Conservation (phyloP, 768 basidiomycete species). For the Obba rivulosa region DNA sequence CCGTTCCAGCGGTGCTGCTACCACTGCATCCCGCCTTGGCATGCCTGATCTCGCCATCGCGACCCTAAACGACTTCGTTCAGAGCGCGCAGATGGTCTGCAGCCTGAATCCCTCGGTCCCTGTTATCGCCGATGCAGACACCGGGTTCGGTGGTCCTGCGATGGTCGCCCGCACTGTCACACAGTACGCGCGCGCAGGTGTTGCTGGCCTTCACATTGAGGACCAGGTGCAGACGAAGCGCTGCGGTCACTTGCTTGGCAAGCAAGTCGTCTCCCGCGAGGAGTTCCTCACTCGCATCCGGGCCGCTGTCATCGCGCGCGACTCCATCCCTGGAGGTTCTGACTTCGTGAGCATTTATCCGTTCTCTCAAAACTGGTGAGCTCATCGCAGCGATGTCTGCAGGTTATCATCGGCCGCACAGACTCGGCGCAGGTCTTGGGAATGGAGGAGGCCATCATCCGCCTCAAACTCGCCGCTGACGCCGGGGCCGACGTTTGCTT, state of each 20-base stretch:
- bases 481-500: conserved; percentile 79
- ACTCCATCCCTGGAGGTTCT: conserved; percentile 67
- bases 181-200: conserved; percentile 64
- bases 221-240: conserved; percentile 82
- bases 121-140: conserved; percentile 78
- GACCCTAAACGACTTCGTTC: conserved; percentile 72
- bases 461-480: conserved; percentile 65
- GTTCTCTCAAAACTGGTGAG: neutral
- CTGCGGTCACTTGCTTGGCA: conserved; percentile 75
- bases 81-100: conserved; percentile 69
- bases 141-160: conserved; percentile 72
- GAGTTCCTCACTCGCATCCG: conserved; percentile 71
- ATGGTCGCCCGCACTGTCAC: conserved; percentile 73
- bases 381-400: neutral
- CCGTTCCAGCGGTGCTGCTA: conserved; percentile 58
- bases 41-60: conserved; percentile 79
- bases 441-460: conserved; percentile 67
- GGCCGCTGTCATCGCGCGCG: conserved; percentile 72
- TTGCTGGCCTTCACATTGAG: conserved; percentile 75
- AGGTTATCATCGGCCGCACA: conserved; percentile 73
- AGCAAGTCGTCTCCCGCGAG: conserved; percentile 76
- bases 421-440: conserved; percentile 76
- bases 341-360: conserved; percentile 51
- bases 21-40: conserved; percentile 73
- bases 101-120: conserved; percentile 58